Percentiles rank a stretch among this genome's conserved stretches.
phyloP scores from a whole-genome alignment of 2,329 filamentous ascomycete species.

The Penicillium sp. region DNA sequence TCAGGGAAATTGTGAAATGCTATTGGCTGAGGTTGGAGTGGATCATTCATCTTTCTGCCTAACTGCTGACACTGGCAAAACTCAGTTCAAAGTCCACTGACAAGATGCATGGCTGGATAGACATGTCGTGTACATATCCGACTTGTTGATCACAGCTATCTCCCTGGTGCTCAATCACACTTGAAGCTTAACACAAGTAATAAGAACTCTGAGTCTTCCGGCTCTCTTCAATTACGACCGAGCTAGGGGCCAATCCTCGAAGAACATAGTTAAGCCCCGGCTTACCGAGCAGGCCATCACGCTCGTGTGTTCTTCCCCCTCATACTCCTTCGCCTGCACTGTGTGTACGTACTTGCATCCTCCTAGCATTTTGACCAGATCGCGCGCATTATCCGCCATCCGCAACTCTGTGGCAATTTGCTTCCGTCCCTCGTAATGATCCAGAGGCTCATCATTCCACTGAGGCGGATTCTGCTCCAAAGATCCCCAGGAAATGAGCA shows the following conservation, averaged over 20 bases:
- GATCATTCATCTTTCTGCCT: too few relatives aligned
- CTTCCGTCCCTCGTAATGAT: conserved; percentile 33
- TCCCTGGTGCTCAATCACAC: too few relatives aligned
- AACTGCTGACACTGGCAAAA: too few relatives aligned
- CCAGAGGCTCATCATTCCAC: conserved; percentile 34
- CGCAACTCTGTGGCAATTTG: conserved; percentile 17
- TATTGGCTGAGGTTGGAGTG: too few relatives aligned
- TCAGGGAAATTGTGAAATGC: too few relatives aligned
- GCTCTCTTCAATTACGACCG: not conserved
- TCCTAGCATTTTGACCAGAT: not conserved
- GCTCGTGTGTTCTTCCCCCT: conserved; percentile 36
- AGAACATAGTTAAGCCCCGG: conserved; percentile 29
- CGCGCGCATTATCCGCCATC: conserved; percentile 22
- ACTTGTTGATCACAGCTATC: too few relatives aligned
- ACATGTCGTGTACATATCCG: too few relatives aligned
- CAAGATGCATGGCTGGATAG: too few relatives aligned
- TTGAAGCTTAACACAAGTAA: too few relatives aligned
- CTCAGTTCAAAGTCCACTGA: too few relatives aligned
- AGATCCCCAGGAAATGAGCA: not conserved
- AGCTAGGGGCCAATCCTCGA: not conserved
- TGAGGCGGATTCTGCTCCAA: conserved; percentile 26
- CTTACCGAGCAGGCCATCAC: conserved; percentile 27
- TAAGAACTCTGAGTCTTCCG: not conserved
- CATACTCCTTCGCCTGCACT: conserved; percentile 23
- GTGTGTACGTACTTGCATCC: conserved; percentile 20